Percentiles rank a stretch among this genome's conserved stretches.
These are phyloP conservation scores for Ploettnerulaceae sp. DNA, from an alignment of 2,329 filamentous ascomycete genomes.

Conservation along the genomic window DNA sequence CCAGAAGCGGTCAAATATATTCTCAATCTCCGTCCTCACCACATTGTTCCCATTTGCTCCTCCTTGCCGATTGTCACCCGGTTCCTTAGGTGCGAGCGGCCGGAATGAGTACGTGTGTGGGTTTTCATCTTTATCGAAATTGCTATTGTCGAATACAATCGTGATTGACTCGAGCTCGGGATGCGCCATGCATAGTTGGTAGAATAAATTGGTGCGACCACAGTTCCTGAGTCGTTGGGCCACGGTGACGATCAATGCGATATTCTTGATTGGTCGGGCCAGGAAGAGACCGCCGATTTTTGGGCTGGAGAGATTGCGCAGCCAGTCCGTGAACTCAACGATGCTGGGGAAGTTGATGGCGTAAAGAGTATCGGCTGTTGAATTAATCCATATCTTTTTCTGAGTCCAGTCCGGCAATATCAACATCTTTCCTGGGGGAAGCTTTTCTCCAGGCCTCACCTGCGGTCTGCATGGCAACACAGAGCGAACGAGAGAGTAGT, in stretches of 20 bases:
- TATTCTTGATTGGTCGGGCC: neutral
- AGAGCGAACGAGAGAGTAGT: conserved; percentile 9
- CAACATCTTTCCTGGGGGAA: neutral
- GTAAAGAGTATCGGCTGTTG: conserved; percentile 15
- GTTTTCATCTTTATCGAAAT: neutral
- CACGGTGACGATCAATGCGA: neutral
- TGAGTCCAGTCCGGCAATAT: neutral
- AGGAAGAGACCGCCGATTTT: neutral
- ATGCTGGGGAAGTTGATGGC: conserved; percentile 9
- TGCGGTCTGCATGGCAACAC: neutral
- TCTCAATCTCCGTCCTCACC: neutral
- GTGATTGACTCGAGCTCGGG: conserved; percentile 8
- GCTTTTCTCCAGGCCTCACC: neutral
- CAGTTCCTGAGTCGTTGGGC: neutral
- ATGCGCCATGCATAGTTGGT: conserved; percentile 5
- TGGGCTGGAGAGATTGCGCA: conserved; percentile 8
- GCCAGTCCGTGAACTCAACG: conserved; percentile 4
- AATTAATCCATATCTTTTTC: conserved; percentile 11
- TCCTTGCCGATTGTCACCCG: neutral
- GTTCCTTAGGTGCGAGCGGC: neutral
- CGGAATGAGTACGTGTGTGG: conserved; percentile 7
- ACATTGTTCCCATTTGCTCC: neutral
- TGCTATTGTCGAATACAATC: conserved; percentile 13
- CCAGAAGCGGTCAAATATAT: conserved; percentile 6
- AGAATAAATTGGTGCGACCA: conserved; percentile 4